A percentile compares a stretch with the other conserved stretches of the same genome.
Conservation (phyloP, 306 rosid genomes). For the Pyrus pyrifolia region DNA sequence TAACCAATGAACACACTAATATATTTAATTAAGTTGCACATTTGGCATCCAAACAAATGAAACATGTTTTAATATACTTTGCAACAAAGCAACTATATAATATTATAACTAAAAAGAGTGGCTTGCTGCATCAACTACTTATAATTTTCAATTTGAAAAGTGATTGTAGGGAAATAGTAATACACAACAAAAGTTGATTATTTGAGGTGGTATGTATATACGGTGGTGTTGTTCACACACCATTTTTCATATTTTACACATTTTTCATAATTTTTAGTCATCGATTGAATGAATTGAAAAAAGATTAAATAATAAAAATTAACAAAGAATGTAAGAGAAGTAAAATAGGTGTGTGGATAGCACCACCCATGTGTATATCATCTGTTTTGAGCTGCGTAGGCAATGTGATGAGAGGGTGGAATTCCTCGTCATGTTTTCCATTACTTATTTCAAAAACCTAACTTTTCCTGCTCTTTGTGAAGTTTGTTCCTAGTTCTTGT, state of each 20-base stretch:
- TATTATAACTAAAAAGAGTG: background rate
- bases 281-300: no score
- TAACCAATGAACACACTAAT: background rate
- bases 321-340: no score
- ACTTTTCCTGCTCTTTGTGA: background rate
- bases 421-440: conserved; percentile 14
- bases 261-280: no score
- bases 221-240: no score
- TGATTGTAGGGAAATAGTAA: conserved; percentile 30
- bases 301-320: no score
- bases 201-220: background rate
- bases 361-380: background rate
- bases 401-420: conserved; percentile 8
- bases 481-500: background rate
- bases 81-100: background rate
- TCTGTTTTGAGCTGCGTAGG: conserved; percentile 12
- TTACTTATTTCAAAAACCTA: background rate
- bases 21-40: background rate
- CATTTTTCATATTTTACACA: no score
- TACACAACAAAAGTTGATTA: conserved; percentile 13
- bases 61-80: background rate
- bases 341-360: no score
- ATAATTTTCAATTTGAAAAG: conserved; percentile 10
- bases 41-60: background rate
- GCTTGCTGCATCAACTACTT: background rate